phyloP scores from a whole-genome alignment of 192 early-diverging fungal genomes.

The Gryganskiella cystojenkinii region DNA sequence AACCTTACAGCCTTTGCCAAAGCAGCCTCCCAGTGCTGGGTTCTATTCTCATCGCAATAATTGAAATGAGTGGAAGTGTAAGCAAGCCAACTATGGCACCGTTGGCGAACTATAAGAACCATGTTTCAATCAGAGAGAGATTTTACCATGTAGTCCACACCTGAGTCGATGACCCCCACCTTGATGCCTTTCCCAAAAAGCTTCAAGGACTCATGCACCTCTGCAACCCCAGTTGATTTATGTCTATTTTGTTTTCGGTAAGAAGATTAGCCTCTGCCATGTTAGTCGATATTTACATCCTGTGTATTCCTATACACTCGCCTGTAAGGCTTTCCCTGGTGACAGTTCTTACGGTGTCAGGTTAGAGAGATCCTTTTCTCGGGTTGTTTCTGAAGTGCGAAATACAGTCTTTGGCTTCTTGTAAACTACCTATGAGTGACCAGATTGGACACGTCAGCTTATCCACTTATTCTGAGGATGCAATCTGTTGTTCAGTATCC shows the following conservation, averaged over 20 bases:
- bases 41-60: conserved; percentile 25
- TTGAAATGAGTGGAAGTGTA: not conserved
- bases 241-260: not conserved
- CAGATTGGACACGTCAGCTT: not conserved
- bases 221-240: conserved; percentile 43
- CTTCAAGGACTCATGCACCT: conserved; percentile 24
- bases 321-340: no score
- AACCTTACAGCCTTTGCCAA: conserved; percentile 64
- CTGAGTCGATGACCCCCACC: conserved; percentile 5
- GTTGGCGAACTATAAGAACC: no score
- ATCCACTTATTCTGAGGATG: no score
- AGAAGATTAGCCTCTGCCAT: not conserved
- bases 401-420: not conserved
- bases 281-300: no score
- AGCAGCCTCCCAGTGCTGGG: conserved; percentile 70
- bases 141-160: conserved; percentile 7
- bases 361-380: no score
- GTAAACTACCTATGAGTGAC: not conserved
- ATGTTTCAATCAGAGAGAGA: not conserved
- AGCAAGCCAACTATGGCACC: no score
- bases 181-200: conserved; percentile 23
- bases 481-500: no score
- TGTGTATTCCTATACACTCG: no score
- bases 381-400: no score
- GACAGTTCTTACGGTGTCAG: no score